Evolutionary conservation across 495 filamentous ascomycete genomes (phyloP), one percentile per base, ranked within the genome.

Genomic region (Talaromyces liani): DNA sequence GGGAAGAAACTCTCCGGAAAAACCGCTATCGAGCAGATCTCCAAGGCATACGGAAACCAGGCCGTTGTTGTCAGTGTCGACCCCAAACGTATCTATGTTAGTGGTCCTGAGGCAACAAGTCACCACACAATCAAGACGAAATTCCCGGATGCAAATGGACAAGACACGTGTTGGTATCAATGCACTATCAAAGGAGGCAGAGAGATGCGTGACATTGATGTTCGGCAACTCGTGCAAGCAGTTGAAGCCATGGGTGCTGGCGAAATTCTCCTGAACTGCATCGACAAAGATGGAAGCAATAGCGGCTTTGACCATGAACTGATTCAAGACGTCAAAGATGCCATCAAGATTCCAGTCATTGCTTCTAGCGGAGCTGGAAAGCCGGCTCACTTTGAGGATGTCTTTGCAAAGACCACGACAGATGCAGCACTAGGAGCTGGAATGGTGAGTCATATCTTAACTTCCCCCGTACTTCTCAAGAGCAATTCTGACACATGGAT

Each of bases 201-300:
- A 41, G 94, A 98, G 76, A 90, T 88, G 8, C 82, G 91, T 20
- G 93, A 98, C 68, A 77, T 98, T 58, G 92, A 97, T 73, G 94
- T 97, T 9, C 83, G 88, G 7, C 89, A 98, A 72, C 80, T 98
- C 2, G 88, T 89, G 6, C 82, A 82, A 66, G 94, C 94, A 7
- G 95, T 98, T 18, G 93, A 98, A 76, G 91, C 91, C 3, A 94
- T 98, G 92, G 94, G 94, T 10, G 87, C 91, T 1, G 94, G 94
- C 20, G 94, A 98, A 79, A 91, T 98, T 41, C 75, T 98, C 41
- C 80, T 98, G 41, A 98, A 98, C 73, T 97, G 92, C 79, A 98
- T 98, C 64, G 95, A 98, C 78, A 92, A 90, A 69, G 94, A 98
- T 70, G 94, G 94, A 45, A 94, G 91, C 63, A 97, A 95, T 73